Evolutionary conservation across 169 alveolate genomes (phyloP), one percentile per base, ranked within the genome.

Genomic region (Babesia ovata): DNA sequence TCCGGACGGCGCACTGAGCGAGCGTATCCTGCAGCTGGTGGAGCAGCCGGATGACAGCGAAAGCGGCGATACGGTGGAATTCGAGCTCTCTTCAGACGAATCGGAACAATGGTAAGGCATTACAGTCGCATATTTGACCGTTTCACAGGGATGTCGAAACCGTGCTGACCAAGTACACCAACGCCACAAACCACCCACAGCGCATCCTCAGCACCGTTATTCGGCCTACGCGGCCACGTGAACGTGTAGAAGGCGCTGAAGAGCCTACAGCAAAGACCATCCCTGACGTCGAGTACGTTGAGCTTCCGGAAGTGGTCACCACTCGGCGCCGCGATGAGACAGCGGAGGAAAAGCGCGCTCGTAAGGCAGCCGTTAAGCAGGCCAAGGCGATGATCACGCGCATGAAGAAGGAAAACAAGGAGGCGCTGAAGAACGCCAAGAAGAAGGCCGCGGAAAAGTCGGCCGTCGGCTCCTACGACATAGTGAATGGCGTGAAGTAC

Each of bases 341-440:
- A 9, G 63, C 87, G 10, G 95, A 92, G 36, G 95, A 92, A 57
- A 87, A 81, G 70, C 77, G 81, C 29, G 93, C 86, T 42, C 52
- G 96, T 26, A 92, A 92, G 62, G 76, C 77, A 28, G 79, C 92
- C 19, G 93, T 92, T 12, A 92, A 91, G 26, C 90, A 87, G 46
- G 94, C 96, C 0, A 92, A 86, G 73, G 84, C 93, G 11, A 69
- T 84, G 70, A 91, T 91, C 52, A 61, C 92, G 29, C 88, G 88
- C 53, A 36, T 92, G 76, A 92, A 91, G 81, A 91, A 91, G 65
- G 91, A 87, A 58, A 92, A 91, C 50, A 87, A 89, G 50, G 84
- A 58, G 46, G 46, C 69, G 19, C 72, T 76, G n/a, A 83, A 83
- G 75, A 69, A 59, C 24, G 87, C 70, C 46, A 58, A 45, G 48